Evolutionary conservation across 2,329 filamentous ascomycete genomes (phyloP).

Genomic region (Pseudogymnoascus sp.): DNA sequence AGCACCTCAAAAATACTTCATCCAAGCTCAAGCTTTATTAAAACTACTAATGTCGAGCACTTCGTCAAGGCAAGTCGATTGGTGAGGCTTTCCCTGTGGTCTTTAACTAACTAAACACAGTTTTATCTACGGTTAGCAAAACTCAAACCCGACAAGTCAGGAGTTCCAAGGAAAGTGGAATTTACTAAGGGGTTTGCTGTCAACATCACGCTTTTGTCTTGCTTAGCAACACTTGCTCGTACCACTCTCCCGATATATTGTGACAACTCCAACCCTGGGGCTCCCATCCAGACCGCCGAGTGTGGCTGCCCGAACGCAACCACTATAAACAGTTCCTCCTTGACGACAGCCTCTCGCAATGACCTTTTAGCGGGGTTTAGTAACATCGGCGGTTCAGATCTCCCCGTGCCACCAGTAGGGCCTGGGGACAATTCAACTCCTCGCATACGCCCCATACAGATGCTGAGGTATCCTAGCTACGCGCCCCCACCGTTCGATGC

Average conservation of each 20-base stretch:
- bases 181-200: not conserved
- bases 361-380: not conserved
- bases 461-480: constrained; percentile 59
- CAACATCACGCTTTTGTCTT: constrained; percentile 61
- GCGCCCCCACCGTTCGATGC: constrained; percentile 64
- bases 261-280: constrained; percentile 37
- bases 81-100: not conserved
- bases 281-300: constrained; percentile 33
- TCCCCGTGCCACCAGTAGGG: constrained; percentile 29
- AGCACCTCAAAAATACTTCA: constrained; percentile 52
- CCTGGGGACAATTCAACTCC: constrained; percentile 30
- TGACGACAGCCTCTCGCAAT: not conserved
- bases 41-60: constrained; percentile 66
- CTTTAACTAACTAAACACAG: constrained; percentile 30
- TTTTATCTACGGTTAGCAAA: constrained; percentile 69
- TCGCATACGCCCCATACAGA: constrained; percentile 51
- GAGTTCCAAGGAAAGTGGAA: constrained; percentile 63
- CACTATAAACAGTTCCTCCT: constrained; percentile 12
- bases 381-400: constrained; percentile 29
- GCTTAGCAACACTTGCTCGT: constrained; percentile 62
- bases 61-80: constrained; percentile 59
- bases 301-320: constrained; percentile 59
- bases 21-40: constrained; percentile 65
- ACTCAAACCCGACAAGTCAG: constrained; percentile 44
- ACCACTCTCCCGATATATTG: constrained; percentile 61